phyloP scores from a whole-genome alignment of 371 early-diverging fungal genomes.

The Mortierella sp. region DNA sequence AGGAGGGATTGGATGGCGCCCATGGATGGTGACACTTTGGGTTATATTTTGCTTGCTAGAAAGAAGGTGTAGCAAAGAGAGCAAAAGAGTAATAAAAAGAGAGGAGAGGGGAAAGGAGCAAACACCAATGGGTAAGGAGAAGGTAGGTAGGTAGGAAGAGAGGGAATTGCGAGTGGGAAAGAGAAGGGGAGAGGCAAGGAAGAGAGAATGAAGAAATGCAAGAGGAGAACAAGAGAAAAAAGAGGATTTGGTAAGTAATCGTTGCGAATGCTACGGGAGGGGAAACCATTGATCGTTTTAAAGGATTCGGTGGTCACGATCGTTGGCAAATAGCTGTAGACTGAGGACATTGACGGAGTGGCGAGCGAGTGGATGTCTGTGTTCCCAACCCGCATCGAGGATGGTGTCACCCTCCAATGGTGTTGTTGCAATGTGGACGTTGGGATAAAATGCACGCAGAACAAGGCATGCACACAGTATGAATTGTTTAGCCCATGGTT shows the following conservation, averaged over 20 bases:
- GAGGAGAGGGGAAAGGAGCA: slow-evolving; percentile 1
- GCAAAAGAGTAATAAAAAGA: neutral
- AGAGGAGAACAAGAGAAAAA: neutral
- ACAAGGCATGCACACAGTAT: neutral
- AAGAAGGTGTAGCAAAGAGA: neutral
- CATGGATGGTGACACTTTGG: slow-evolving; percentile 30
- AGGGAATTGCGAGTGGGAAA: slow-evolving; percentile 9
- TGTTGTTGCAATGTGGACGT: neutral
- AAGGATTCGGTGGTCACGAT: neutral
- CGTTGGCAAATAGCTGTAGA: neutral
- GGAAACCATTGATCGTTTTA: slow-evolving; percentile 2
- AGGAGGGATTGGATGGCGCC: slow-evolving; percentile 56
- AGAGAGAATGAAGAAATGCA: neutral
- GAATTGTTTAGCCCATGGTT: slow-evolving; percentile 1
- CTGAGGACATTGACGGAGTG: neutral
- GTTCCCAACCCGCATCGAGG: neutral
- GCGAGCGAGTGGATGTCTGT: neutral
- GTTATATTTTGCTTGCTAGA: slow-evolving; percentile 15
- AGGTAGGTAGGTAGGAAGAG: slow-evolving; percentile 1
- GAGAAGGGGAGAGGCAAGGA: slow-evolving; percentile 1
- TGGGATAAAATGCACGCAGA: neutral
- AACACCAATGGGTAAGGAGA: neutral
- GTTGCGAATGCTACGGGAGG: neutral
- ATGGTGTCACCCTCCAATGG: neutral
- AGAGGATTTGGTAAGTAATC: slow-evolving; percentile 1